These are phyloP conservation scores for Fagus crenata DNA, from an alignment of 306 rosid genomes.

Conservation along the genomic window DNA sequence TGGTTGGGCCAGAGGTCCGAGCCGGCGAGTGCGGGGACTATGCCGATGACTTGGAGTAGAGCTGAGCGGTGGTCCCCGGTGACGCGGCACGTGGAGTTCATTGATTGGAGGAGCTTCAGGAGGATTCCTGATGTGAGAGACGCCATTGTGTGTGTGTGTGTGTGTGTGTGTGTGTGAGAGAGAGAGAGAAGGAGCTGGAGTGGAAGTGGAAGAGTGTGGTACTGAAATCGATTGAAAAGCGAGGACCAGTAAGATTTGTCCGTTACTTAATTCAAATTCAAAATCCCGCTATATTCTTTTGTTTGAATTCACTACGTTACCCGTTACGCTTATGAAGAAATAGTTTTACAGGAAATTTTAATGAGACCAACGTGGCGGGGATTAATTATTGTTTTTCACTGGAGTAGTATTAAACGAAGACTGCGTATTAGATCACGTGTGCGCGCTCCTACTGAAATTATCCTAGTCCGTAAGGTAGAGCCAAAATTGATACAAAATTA, in stretches of 20 bases:
- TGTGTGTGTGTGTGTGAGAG: conserved; percentile 16
- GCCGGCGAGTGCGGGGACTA: conserved; percentile 85
- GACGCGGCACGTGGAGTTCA: conserved; percentile 78
- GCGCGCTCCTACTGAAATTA: too few species aligned
- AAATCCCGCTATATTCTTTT: conserved; percentile 23
- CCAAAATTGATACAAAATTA: too few species aligned
- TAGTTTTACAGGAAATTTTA: background rate
- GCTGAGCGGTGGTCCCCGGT: conserved; percentile 99
- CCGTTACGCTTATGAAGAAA: conserved; percentile 14
- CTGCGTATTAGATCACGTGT: too few species aligned
- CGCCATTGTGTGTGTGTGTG: conserved; percentile 56
- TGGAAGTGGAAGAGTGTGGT: background rate
- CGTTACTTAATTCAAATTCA: conserved; percentile 45
- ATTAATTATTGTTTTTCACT: background rate
- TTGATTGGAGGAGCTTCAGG: conserved; percentile 73
- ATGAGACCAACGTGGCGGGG: background rate
- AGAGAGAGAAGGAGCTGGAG: background rate
- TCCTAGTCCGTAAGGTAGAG: too few species aligned
- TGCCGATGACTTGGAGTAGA: conserved; percentile 86
- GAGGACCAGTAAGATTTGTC: conserved; percentile 17
- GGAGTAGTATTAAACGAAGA: too few species aligned
- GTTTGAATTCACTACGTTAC: conserved; percentile 30
- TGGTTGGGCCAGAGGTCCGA: conserved; percentile 85
- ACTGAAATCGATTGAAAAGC: background rate
- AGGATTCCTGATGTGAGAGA: conserved; percentile 84